These are phyloP conservation scores for Dianthus caryophyllus DNA, from an alignment of 148 eudicot genomes.

Conservation along the genomic window DNA sequence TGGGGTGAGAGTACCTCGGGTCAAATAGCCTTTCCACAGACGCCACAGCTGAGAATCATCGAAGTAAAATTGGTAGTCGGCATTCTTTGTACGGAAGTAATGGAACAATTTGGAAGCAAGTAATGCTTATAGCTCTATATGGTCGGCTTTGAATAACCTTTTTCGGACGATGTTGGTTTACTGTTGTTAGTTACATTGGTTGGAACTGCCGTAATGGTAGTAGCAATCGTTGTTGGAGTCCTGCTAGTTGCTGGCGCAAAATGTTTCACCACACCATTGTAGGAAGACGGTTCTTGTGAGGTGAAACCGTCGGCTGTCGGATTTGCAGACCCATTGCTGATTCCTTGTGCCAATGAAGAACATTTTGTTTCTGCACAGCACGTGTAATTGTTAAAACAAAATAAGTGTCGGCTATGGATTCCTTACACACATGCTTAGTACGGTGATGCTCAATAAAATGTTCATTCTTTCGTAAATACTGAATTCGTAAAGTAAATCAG, in stretches of 20 bases:
- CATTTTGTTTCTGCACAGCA: conserved; percentile 57
- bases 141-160: conserved; percentile 42
- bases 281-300: conserved; percentile 33
- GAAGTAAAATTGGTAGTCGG: conserved; percentile 13
- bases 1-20: conserved; percentile 6
- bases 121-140: conserved; percentile 19
- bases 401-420: background rate
- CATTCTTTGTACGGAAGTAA: background rate
- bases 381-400: background rate
- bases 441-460: background rate
- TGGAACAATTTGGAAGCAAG: background rate
- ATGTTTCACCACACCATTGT: conserved; percentile 39
- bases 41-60: conserved; percentile 1
- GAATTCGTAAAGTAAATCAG: too few relatives aligned
- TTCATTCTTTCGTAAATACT: too few relatives aligned
- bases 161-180: conserved; percentile 34
- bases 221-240: conserved; percentile 26
- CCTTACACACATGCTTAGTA: background rate
- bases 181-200: conserved; percentile 28
- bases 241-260: conserved; percentile 17
- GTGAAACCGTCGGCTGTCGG: conserved; percentile 30
- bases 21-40: background rate
- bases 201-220: conserved; percentile 29
- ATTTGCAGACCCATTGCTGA: conserved; percentile 35
- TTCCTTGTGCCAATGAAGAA: conserved; percentile 48